A percentile compares a stretch with the other conserved stretches of the same genome.
These are phyloP conservation scores for Yarrowia divulgata DNA, from an alignment of 805 yeast genomes.

Conservation along the genomic window DNA sequence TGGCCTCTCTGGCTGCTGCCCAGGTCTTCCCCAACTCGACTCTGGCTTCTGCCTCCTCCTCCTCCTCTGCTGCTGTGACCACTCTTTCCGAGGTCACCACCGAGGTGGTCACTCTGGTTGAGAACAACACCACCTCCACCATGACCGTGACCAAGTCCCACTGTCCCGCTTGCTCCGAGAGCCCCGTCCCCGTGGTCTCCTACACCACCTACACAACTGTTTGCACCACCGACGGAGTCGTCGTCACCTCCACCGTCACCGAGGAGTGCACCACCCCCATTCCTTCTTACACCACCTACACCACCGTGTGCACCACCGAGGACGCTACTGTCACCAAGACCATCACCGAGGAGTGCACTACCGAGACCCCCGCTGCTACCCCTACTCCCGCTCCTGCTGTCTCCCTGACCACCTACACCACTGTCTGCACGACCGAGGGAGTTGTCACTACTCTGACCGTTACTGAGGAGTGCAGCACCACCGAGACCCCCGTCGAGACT, in stretches of 20 bases:
- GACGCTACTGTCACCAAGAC: not conserved
- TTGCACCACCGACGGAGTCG: conserved; percentile 5
- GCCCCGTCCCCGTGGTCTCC: not conserved
- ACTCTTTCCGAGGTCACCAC: not conserved
- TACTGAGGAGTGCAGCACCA: conserved; percentile 15
- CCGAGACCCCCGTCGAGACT: conserved; percentile 1
- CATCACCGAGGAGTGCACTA: conserved; percentile 9
- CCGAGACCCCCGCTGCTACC: not conserved
- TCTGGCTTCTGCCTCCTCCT: not conserved
- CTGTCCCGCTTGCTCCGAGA: conserved; percentile 8
- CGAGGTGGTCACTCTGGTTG: conserved; percentile 13
- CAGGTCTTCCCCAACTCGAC: conserved; percentile 22
- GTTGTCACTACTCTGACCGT: not conserved
- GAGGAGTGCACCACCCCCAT: conserved; percentile 10
- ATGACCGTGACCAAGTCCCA: conserved; percentile 9
- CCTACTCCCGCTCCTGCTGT: conserved; percentile 17
- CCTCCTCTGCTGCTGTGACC: not conserved
- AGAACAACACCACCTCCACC: not conserved
- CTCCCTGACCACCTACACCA: conserved; percentile 18
- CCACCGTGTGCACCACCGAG: conserved; percentile 1
- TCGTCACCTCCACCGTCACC: conserved; percentile 1
- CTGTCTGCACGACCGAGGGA: conserved; percentile 28
- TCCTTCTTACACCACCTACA: conserved; percentile 12
- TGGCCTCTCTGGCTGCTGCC: conserved; percentile 16
- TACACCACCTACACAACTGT: conserved; percentile 30